A percentile compares a stretch with the other conserved stretches of the same genome.
These are phyloP conservation scores for Saccharomycopsis amapae DNA, from an alignment of 805 yeast genomes.

Conservation along the genomic window DNA sequence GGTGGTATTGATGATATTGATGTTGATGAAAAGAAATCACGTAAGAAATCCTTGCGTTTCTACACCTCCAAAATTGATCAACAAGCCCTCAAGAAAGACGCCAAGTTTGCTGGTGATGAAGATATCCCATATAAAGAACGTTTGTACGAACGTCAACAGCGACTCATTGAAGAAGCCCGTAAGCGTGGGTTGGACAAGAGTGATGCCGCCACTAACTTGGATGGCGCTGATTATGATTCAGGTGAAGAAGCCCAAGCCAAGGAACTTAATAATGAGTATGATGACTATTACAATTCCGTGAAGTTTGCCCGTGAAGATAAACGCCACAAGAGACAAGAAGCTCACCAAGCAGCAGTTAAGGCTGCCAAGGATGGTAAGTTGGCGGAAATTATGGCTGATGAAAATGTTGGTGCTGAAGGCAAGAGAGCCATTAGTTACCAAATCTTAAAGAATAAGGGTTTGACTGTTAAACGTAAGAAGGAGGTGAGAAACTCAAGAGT, in stretches of 20 bases:
- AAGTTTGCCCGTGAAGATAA: constrained; percentile 40
- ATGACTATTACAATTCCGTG: constrained; percentile 49
- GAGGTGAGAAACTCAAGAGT: constrained; percentile 94
- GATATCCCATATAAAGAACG: constrained; percentile 92
- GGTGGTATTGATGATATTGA: constrained; percentile 73
- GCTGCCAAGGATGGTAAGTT: constrained; percentile 84
- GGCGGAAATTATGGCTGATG: constrained; percentile 51
- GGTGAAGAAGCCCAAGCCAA: constrained; percentile 36
- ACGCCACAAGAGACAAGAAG: constrained; percentile 48
- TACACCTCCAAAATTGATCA: constrained; percentile 96
- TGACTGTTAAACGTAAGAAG: constrained; percentile 88
- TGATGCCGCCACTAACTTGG: constrained; percentile 47
- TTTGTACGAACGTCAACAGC: constrained; percentile 80
- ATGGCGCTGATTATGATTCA: constrained; percentile 40
- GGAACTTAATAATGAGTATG: constrained; percentile 39
- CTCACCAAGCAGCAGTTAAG: constrained; percentile 61
- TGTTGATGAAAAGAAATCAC: constrained; percentile 72
- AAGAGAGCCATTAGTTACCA: constrained; percentile 94
- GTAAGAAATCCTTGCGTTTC: constrained; percentile 81
- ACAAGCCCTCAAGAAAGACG: constrained; percentile 54
- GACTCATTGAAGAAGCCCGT: constrained; percentile 82
- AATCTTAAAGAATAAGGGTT: constrained; percentile 92
- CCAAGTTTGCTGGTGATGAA: constrained; percentile 67
- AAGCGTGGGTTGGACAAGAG: constrained; percentile 61
- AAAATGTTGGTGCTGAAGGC: constrained; percentile 60